Percentiles rank a stretch among this genome's conserved stretches.
Conservation (phyloP, 345 rosid genomes). For the Jatropha curcas region DNA sequence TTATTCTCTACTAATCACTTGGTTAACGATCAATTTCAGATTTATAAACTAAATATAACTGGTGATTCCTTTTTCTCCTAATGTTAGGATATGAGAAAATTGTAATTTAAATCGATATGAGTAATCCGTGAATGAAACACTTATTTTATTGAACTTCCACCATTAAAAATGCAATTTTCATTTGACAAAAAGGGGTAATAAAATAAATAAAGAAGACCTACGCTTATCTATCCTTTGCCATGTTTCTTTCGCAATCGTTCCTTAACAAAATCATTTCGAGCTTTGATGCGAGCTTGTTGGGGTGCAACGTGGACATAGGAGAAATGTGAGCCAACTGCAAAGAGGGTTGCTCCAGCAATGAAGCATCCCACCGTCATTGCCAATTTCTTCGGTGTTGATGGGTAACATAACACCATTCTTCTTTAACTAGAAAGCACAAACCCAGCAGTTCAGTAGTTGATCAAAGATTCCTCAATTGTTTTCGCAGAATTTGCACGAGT, state of each 20-base stretch:
- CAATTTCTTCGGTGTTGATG: slow-evolving; percentile 61
- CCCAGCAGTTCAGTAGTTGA: neutral
- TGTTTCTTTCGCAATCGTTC: slow-evolving; percentile 56
- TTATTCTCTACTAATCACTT: too few relatives aligned
- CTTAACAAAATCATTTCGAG: slow-evolving; percentile 71
- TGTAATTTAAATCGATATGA: too few relatives aligned
- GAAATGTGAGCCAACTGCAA: slow-evolving; percentile 47
- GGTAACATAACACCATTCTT: slow-evolving; percentile 58
- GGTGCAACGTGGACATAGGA: slow-evolving; percentile 60
- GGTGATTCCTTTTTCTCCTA: too few relatives aligned
- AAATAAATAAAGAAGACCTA: too few relatives aligned
- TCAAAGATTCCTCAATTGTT: neutral
- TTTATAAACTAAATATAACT: too few relatives aligned
- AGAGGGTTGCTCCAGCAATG: slow-evolving; percentile 50
- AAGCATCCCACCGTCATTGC: slow-evolving; percentile 66
- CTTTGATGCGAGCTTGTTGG: slow-evolving; percentile 77
- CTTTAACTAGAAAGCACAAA: neutral
- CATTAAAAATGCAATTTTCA: too few relatives aligned
- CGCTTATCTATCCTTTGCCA: slow-evolving; percentile 39
- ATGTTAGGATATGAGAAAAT: too few relatives aligned
- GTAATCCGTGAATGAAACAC: too few relatives aligned
- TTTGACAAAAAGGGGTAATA: too few relatives aligned
- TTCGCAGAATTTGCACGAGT: too few relatives aligned
- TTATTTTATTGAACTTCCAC: too few relatives aligned
- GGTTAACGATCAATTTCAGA: too few relatives aligned